phyloP scores from a whole-genome alignment of 768 basidiomycete genomes.

The Chlorophyllum brunneum region DNA sequence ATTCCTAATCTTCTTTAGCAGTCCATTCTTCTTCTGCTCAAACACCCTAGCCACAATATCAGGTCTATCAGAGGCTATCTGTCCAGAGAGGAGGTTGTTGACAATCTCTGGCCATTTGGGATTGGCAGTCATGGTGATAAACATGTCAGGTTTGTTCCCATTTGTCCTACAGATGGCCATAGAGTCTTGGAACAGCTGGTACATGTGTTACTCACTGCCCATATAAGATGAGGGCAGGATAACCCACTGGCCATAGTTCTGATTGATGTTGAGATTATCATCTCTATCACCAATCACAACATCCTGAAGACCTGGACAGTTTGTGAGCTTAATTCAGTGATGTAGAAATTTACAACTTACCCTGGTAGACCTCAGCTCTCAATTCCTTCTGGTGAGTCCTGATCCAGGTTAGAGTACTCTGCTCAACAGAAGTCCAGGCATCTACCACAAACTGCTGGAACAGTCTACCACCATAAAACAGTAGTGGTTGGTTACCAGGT shows the following conservation, averaged over 20 bases:
- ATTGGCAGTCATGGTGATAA: slow-evolving; percentile 49
- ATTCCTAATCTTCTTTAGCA: slow-evolving; percentile 32
- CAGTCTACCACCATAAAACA: slow-evolving; percentile 33
- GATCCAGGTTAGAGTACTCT: slow-evolving; percentile 31
- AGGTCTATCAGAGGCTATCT: slow-evolving; percentile 37
- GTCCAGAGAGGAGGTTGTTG: slow-evolving; percentile 33
- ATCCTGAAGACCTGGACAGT: slow-evolving; percentile 8
- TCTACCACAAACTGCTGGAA: slow-evolving; percentile 45
- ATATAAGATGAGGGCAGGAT: slow-evolving; percentile 30
- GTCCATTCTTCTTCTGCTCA: slow-evolving; percentile 31
- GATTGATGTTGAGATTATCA: slow-evolving; percentile 19
- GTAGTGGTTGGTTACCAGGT: slow-evolving; percentile 16
- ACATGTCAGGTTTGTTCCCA: slow-evolving; percentile 36
- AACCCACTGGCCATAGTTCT: slow-evolving; percentile 25
- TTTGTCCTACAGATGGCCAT: slow-evolving; percentile 35
- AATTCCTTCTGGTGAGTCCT: slow-evolving; percentile 31
- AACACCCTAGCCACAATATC: slow-evolving; percentile 47
- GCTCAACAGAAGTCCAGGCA: slow-evolving; percentile 41
- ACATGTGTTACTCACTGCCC: slow-evolving; percentile 34
- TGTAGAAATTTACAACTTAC: no score
- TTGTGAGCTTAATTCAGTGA: no score
- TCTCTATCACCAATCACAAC: slow-evolving; percentile 17
- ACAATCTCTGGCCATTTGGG: slow-evolving; percentile 41
- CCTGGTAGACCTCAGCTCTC: slow-evolving; percentile 28
- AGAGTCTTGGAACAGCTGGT: slow-evolving; percentile 36